Percentiles rank a stretch among this genome's conserved stretches.
phyloP scores from a whole-genome alignment of 140 eudicot species.

The Oenanthe javanica region DNA sequence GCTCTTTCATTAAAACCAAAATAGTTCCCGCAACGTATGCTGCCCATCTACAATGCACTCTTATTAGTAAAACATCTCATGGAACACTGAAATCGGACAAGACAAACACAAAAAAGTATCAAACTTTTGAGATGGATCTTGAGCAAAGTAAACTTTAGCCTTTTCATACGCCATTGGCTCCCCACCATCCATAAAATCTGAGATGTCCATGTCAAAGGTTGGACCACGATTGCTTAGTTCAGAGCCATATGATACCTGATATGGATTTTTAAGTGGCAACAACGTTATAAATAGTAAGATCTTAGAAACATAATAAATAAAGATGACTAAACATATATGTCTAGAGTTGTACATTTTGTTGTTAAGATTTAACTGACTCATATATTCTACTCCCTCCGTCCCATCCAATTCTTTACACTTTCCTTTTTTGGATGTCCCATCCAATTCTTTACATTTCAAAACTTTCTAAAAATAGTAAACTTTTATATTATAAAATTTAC shows the following conservation, averaged over 20 bases:
- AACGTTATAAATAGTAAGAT: not conserved
- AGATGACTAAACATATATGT: not conserved
- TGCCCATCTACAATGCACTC: conserved; percentile 66
- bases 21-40: conserved; percentile 97
- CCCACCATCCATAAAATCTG: conserved; percentile 88
- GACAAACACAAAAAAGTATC: conserved; percentile 7
- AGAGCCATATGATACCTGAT: conserved; percentile 93
- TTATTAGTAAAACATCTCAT: conserved; percentile 9
- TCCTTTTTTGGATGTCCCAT: no score
- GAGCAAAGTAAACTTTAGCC: conserved; percentile 72
- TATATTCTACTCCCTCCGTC: no score
- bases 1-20: conserved; percentile 88
- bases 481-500: no score
- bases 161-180: conserved; percentile 79
- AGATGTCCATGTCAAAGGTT: conserved; percentile 93
- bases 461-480: no score
- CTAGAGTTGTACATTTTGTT: not conserved
- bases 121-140: conserved; percentile 88
- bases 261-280: not conserved
- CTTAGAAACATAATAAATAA: not conserved
- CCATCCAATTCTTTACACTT: no score
- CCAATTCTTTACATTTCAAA: no score
- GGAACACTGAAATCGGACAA: conserved; percentile 1
- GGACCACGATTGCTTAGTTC: conserved; percentile 97
- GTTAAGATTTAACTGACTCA: not conserved